These are phyloP conservation scores for Rhizoctonia solani DNA, from an alignment of 1,284 basidiomycete species.

Conservation along the genomic window DNA sequence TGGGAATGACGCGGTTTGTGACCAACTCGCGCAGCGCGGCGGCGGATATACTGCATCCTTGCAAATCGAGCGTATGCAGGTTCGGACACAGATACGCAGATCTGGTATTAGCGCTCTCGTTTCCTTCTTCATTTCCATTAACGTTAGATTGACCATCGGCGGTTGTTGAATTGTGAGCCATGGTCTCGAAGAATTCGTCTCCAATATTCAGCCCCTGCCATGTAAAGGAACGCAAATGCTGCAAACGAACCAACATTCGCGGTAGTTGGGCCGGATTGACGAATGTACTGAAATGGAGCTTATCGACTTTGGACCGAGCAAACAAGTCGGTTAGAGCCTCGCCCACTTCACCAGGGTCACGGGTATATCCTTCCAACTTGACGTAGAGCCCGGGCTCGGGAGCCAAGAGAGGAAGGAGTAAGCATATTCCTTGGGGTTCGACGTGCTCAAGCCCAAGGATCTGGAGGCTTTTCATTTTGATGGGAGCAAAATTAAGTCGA, in stretches of 20 bases:
- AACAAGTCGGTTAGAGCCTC: slow-evolving; percentile 23
- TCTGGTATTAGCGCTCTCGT: not conserved
- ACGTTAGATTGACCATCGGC: not conserved
- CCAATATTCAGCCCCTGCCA: slow-evolving; percentile 29
- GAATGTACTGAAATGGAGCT: slow-evolving; percentile 13
- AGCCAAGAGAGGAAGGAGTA: slow-evolving; percentile 10
- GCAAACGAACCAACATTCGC: slow-evolving; percentile 8
- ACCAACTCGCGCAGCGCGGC: slow-evolving; percentile 3
- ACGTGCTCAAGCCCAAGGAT: slow-evolving; percentile 23
- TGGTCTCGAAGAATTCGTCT: slow-evolving; percentile 24
- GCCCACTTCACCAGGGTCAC: slow-evolving; percentile 22
- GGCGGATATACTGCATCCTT: slow-evolving; percentile 6
- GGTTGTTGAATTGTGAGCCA: not conserved
- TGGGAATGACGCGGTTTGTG: slow-evolving; percentile 1
- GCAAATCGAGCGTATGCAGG: slow-evolving; percentile 8
- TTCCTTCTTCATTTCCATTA: not conserved
- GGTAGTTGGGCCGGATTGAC: slow-evolving; percentile 27
- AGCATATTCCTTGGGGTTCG: slow-evolving; percentile 20
- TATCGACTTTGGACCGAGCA: slow-evolving; percentile 20
- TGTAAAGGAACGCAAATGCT: slow-evolving; percentile 9
- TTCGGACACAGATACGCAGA: slow-evolving; percentile 1
- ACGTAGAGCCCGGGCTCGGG: not conserved
- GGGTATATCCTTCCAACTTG: slow-evolving; percentile 12
- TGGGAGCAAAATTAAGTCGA: slow-evolving; percentile 20
- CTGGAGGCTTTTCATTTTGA: slow-evolving; percentile 6